Evolutionary conservation across 106 monocot species (phyloP), one percentile per base, ranked within the genome.

Genomic region (Phalaenopsis equestris): DNA sequence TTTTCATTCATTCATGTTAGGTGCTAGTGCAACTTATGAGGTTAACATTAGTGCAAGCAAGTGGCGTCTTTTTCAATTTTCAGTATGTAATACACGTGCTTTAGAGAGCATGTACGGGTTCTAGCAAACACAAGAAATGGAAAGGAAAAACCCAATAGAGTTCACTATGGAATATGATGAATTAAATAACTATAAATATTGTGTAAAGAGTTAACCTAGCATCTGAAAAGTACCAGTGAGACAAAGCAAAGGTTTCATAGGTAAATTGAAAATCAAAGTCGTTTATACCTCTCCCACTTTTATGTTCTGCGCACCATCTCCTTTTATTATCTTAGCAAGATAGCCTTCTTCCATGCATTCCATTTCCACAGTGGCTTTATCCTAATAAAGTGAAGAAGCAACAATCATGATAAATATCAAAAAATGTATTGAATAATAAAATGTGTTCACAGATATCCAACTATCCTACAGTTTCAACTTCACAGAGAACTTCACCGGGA

Each of bases 261-360:
- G 1, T 37, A 38, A 70, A 74, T 43, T 43, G 19, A 42, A 73
- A 70, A 41, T 47, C 45, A 49, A 47, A 5, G 24, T 42, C 10
- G 61, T 9, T 75, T 7, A 81, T 86, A 99, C 99, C 99, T 99
- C 95, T 6, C 95, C 95, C 87, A 99, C 95, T 93, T 99, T 88
- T 61, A 95, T 91, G 41, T 87, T 90, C 84, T 95, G 91, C 30
- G 93, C 84, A 42, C 99, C 99, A 90, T 99, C 99, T 30, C 88
- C 91, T 6, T 91, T 85, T 76, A 99, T 56, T 83, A 99, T 99
- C 75, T 91, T 99, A 78, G 99, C 99, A 86, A 95, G 42, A 81
- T 87, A 99, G 23, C 99, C 99, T 82, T 99, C 99, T 70, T 99
- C 99, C 99, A 99, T 99, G 87, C 91, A 99, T 78, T 99, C 99